These are phyloP conservation scores for Telfairia occidentalis DNA, from an alignment of 331 rosid genomes.

Conservation along the genomic window DNA sequence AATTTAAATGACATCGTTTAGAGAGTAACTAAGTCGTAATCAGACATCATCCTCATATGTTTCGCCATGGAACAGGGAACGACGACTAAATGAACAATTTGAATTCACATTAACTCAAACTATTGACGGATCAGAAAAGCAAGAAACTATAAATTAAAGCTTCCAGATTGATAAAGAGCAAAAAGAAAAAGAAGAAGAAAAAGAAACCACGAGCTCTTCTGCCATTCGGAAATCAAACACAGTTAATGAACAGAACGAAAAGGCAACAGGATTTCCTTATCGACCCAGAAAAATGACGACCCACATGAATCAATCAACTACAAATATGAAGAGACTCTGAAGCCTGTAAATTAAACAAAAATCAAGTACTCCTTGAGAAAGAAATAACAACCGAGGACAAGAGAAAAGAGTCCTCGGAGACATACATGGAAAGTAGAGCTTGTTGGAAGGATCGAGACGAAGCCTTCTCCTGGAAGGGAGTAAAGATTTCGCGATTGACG, in stretches of 20 bases:
- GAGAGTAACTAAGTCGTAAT: background rate
- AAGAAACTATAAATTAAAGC: background rate
- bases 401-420: constrained; percentile 5
- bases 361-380: background rate
- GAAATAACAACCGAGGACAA: background rate
- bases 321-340: background rate
- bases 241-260: background rate
- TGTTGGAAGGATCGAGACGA: constrained; percentile 90
- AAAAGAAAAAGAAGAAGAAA: background rate
- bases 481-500: constrained; percentile 70
- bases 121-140: background rate
- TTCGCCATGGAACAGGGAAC: background rate
- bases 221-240: background rate
- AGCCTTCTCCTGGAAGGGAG: constrained; percentile 71
- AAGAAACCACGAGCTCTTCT: background rate
- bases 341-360: constrained; percentile 5
- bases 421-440: constrained; percentile 88
- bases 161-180: background rate
- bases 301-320: background rate
- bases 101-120: background rate
- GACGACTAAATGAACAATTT: background rate
- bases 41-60: background rate
- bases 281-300: background rate
- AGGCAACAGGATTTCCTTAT: background rate
- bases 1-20: background rate